Conservation (phyloP, 2,329 filamentous ascomycete species). For the Reticulascus tulasneorum region DNA sequence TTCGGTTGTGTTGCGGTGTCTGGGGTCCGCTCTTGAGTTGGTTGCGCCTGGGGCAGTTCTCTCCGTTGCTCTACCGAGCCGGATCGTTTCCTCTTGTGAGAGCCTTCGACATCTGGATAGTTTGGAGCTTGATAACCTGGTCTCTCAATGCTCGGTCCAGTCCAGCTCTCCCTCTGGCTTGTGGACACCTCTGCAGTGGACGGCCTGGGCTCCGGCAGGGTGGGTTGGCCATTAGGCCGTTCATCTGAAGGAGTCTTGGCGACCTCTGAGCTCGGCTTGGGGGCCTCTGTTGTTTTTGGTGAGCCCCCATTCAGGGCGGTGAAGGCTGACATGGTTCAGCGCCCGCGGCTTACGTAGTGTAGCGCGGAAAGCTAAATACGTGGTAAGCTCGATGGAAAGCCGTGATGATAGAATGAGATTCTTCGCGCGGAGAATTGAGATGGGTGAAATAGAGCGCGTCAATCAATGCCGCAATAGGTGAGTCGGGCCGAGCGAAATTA, state of each 20-base stretch:
- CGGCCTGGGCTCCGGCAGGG: conserved; percentile 17
- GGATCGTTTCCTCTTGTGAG: conserved; percentile 68
- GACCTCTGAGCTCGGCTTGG: conserved; percentile 25
- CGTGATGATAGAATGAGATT: background rate
- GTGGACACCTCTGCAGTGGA: conserved; percentile 21
- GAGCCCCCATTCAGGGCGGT: conserved; percentile 49
- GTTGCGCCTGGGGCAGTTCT: conserved; percentile 22
- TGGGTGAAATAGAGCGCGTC: conserved; percentile 7
- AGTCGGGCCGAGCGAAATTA: conserved; percentile 12
- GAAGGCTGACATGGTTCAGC: conserved; percentile 44
- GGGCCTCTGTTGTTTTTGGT: conserved; percentile 36
- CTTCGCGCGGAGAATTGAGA: background rate
- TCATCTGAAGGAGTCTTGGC: conserved; percentile 29
- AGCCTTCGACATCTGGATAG: conserved; percentile 42
- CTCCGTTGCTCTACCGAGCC: conserved; percentile 50
- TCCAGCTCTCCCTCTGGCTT: conserved; percentile 38
- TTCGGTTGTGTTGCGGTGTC: conserved; percentile 25
- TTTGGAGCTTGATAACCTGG: conserved; percentile 33
- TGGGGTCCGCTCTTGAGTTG: conserved; percentile 28
- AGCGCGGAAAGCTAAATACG: conserved; percentile 3
- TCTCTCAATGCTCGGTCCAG: conserved; percentile 36
- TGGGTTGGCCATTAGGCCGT: conserved; percentile 20
- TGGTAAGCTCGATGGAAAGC: conserved; percentile 1
- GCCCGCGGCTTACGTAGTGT: conserved; percentile 14
- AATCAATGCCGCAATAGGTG: conserved; percentile 10